phyloP scores from a whole-genome alignment of 345 rosid species.

The Euphorbia lathyris region DNA sequence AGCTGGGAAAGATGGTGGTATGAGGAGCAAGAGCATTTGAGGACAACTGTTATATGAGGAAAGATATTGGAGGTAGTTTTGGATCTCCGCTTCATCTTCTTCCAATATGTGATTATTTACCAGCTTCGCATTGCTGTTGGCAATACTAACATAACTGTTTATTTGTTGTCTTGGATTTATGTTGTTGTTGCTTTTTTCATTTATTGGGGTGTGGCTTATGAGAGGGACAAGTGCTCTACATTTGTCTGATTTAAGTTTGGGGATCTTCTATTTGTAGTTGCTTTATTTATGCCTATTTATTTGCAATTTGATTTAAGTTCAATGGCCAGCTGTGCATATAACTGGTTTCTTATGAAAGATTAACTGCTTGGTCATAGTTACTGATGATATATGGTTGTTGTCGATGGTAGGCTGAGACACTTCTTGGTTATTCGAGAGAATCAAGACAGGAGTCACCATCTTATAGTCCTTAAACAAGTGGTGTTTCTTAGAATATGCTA shows the following conservation, averaged over 20 bases:
- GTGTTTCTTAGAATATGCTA: not conserved
- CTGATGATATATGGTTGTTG: conserved; percentile 10
- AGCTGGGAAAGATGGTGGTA: conserved; percentile 96
- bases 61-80: conserved; percentile 66
- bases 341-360: not conserved
- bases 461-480: conserved; percentile 43
- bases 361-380: not conserved
- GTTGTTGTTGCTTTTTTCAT: conserved; percentile 52
- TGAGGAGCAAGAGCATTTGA: conserved; percentile 90
- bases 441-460: conserved; percentile 59
- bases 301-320: too few species aligned
- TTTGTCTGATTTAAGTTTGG: too few species aligned
- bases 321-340: too few species aligned
- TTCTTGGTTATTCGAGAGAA: conserved; percentile 67
- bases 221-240: conserved; percentile 67
- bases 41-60: conserved; percentile 78
- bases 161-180: conserved; percentile 77
- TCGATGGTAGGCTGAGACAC: conserved; percentile 80
- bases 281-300: too few species aligned
- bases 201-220: conserved; percentile 54
- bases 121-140: conserved; percentile 61
- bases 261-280: too few species aligned
- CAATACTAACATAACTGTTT: conserved; percentile 60
- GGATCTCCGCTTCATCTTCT: conserved; percentile 91
- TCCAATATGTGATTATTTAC: conserved; percentile 83